Evolutionary conservation across 2,329 filamentous ascomycete species (phyloP), one percentile per base, ranked within the genome.

Genomic region (Laburnicola sp.): DNA sequence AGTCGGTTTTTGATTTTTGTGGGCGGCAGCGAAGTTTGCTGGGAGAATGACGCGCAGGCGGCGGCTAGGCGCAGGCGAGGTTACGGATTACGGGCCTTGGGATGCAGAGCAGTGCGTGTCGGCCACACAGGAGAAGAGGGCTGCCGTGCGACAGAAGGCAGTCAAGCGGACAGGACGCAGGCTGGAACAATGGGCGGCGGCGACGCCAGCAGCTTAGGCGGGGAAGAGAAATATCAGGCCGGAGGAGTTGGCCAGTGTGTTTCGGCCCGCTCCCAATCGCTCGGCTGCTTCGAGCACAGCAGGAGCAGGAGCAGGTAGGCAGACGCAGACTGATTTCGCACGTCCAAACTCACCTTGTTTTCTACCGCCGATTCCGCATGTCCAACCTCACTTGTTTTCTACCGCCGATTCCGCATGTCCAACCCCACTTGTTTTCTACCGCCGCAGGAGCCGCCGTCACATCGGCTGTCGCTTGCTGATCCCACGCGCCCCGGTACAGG

Each of bases 21-120:
- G 58, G 48, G 59, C 50, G 53, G 63, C 55, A 51, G 45, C 53
- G 27, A 58, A 60, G 68, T 71, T 69, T 70, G 68, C 65, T 66
- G 46, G 55, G 46, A 52, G 55, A 58, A 56, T 63, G 61, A 67
- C 64, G 69, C 63, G 65, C 48, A 59, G 60, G 63, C 63, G 45
- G 58, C 62, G 62, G 60, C 36, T 57, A 55, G 51, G 28, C 53
- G 55, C 62, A 64, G 56, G 48, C 45, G 41, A 48, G 60, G 64
- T 52, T 48, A 54, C 22, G 48, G 56, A 60, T 61, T 61, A 31
- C 38, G 31, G 48, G 56, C 45, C 53, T 48, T 52, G 54, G n/a
- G n/a, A n/a, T n/a, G n/a, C n/a, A n/a, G n/a, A 61, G 57, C 54
- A 45, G 54, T 51, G 52, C 47, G 51, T 48, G 38, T 55, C 42